A percentile compares a stretch with the other conserved stretches of the same genome.
phyloP scores from a whole-genome alignment of 2,329 filamentous ascomycete species.

The Penicillium corylophilum region DNA sequence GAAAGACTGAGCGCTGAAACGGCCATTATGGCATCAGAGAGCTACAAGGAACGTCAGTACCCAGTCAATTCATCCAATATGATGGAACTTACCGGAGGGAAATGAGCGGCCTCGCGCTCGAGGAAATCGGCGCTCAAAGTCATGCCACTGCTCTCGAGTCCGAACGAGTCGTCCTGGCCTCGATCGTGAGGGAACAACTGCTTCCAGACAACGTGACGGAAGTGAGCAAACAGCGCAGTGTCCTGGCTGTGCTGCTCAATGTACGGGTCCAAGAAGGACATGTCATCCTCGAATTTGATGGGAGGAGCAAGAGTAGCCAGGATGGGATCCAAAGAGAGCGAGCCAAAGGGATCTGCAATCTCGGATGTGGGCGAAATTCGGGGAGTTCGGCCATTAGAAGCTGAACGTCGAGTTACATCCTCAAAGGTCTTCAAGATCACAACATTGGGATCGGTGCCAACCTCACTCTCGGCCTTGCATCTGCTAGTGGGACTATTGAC shows the following conservation, averaged over 20 bases:
- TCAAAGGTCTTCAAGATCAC: constrained; percentile 54
- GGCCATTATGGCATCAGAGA: constrained; percentile 59
- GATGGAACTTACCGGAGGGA: constrained; percentile 49
- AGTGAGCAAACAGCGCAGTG: constrained; percentile 38
- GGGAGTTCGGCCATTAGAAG: constrained; percentile 30
- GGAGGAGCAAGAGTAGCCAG: constrained; percentile 26
- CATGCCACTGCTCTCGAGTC: constrained; percentile 19
- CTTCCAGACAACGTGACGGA: constrained; percentile 43
- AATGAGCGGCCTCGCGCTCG: constrained; percentile 49
- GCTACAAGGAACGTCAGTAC: constrained; percentile 33
- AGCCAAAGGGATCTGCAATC: constrained; percentile 27
- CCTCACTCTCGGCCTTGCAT: constrained; percentile 19
- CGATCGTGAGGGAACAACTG: constrained; percentile 37
- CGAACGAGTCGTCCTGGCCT: constrained; percentile 18
- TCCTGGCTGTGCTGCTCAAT: constrained; percentile 31
- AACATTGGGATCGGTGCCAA: constrained; percentile 46
- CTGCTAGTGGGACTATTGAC: constrained; percentile 31
- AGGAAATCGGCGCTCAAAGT: constrained; percentile 44
- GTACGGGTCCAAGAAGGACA: constrained; percentile 17
- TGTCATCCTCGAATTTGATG: constrained; percentile 22
- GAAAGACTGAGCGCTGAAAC: constrained; percentile 55
- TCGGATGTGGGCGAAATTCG: constrained; percentile 38
- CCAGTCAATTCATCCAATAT: background rate
- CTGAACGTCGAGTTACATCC: constrained; percentile 40
- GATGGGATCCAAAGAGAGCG: constrained; percentile 27